A percentile compares a stretch with the other conserved stretches of the same genome.
These are phyloP conservation scores for Erodium maritimum DNA, from an alignment of 345 rosid genomes.

Conservation along the genomic window DNA sequence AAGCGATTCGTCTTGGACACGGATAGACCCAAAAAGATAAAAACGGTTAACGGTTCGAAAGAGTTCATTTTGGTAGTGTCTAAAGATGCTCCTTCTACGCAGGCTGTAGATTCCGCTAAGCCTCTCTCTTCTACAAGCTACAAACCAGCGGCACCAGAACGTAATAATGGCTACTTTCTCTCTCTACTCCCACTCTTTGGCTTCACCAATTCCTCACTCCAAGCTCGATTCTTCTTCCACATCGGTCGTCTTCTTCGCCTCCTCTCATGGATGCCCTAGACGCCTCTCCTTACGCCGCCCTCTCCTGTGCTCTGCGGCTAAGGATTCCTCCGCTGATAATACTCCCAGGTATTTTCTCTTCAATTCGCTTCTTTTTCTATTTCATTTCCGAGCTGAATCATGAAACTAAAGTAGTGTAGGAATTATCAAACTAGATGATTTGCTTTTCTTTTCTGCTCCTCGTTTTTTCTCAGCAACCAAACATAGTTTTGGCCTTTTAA, in stretches of 20 bases:
- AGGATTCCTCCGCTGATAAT: constrained; percentile 38
- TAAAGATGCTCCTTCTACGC: not conserved
- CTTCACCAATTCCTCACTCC: constrained; percentile 16
- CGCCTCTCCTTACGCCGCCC: constrained; percentile 13
- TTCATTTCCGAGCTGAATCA: too few species aligned
- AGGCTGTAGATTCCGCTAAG: not conserved
- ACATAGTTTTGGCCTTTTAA: too few species aligned
- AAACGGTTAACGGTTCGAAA: not conserved
- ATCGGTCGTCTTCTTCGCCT: constrained; percentile 13
- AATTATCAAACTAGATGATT: too few species aligned
- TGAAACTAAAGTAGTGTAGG: too few species aligned
- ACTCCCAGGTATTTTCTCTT: constrained; percentile 29
- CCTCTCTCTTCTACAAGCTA: not conserved
- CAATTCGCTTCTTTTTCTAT: not conserved
- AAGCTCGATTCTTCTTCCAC: constrained; percentile 11
- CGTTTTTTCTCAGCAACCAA: too few species aligned
- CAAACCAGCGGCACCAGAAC: too few species aligned
- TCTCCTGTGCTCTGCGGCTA: constrained; percentile 24
- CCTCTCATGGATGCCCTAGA: constrained; percentile 12
- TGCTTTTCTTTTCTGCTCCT: too few species aligned
- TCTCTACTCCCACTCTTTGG: constrained; percentile 13
- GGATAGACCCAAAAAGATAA: not conserved
- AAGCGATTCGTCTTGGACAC: not conserved
- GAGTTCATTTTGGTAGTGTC: not conserved
- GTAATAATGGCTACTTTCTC: constrained; percentile 19